phyloP scores from a whole-genome alignment of 1,139 yeast species.

The Hemisphaericaspora xylofermentans region DNA sequence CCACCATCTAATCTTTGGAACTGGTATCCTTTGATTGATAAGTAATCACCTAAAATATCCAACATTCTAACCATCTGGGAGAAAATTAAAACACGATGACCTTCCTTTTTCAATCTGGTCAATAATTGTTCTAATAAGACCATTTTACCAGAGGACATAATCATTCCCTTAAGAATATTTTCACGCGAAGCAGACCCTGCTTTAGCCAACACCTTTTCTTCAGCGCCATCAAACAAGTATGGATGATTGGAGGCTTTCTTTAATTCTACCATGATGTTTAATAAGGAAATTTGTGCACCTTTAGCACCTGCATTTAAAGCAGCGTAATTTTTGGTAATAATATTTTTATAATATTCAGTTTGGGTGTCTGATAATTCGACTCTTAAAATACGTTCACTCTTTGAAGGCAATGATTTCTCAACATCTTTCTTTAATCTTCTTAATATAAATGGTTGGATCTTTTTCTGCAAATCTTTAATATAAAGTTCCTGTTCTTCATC shows the following conservation, averaged over 20 bases:
- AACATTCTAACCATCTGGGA: constrained; percentile 97
- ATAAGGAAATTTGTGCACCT: constrained; percentile 75
- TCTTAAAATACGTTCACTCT: constrained; percentile 89
- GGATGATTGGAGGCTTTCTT: constrained; percentile 98
- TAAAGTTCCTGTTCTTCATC: constrained; percentile 84
- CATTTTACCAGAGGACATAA: constrained; percentile 98
- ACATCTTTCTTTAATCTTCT: constrained; percentile 96
- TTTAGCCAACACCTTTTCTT: constrained; percentile 70
- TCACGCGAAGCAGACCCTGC: constrained; percentile 69
- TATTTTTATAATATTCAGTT: constrained; percentile 91
- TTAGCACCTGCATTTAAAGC: constrained; percentile 88
- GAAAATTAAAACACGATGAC: constrained; percentile 91
- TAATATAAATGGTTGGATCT: constrained; percentile 86
- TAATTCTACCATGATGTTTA: constrained; percentile 92
- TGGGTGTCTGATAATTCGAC: constrained; percentile 95
- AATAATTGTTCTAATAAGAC: constrained; percentile 87
- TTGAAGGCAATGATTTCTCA: constrained; percentile 92
- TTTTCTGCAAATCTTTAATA: constrained; percentile 78
- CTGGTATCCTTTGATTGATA: constrained; percentile 83
- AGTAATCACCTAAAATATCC: constrained; percentile 91
- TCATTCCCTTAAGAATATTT: constrained; percentile 79
- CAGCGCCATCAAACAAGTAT: constrained; percentile 90
- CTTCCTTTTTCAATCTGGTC: constrained; percentile 83
- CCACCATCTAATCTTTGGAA: constrained; percentile 97
- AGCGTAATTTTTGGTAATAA: constrained; percentile 83